A percentile compares a stretch with the other conserved stretches of the same genome.
Evolutionary conservation across 768 basidiomycete species (phyloP).

Genomic region (Kwoniella europaea): DNA sequence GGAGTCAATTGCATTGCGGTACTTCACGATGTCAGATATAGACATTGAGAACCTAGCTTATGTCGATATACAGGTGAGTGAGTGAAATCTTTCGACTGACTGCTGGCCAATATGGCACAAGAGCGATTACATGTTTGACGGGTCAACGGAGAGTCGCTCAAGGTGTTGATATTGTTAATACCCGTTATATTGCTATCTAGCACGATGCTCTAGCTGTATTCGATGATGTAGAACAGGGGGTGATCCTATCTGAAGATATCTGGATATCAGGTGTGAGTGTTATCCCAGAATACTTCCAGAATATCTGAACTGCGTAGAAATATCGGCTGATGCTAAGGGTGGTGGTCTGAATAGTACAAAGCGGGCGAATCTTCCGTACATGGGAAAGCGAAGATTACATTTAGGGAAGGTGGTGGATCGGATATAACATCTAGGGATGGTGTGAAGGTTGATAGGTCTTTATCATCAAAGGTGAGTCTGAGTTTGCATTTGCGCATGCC

Average conservation of each 20-base stretch:
- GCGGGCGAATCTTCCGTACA: slow-evolving; percentile 64
- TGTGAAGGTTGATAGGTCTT: slow-evolving; percentile 60
- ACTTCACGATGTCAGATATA: no score
- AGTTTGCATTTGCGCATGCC: no score
- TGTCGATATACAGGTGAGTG: slow-evolving; percentile 55
- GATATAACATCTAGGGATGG: slow-evolving; percentile 63
- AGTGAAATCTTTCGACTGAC: not conserved
- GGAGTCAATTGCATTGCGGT: no score
- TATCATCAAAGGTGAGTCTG: no score
- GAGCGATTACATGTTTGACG: no score
- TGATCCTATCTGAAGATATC: slow-evolving; percentile 67
- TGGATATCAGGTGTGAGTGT: slow-evolving; percentile 69
- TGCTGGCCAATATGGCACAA: not conserved
- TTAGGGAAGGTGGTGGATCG: slow-evolving; percentile 63
- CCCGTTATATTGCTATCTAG: slow-evolving; percentile 48
- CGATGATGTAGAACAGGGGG: slow-evolving; percentile 68
- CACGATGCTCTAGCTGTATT: slow-evolving; percentile 68
- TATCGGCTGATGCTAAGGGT: not conserved
- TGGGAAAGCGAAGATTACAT: slow-evolving; percentile 65
- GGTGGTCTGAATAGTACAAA: slow-evolving; percentile 59
- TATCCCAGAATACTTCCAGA: not conserved
- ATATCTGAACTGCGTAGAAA: not conserved
- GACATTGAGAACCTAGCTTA: slow-evolving; percentile 40
- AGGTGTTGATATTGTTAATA: no score
- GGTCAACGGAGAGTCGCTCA: no score